phyloP scores from a whole-genome alignment of 805 yeast genomes.

The Cyberlindnera petersonii region DNA sequence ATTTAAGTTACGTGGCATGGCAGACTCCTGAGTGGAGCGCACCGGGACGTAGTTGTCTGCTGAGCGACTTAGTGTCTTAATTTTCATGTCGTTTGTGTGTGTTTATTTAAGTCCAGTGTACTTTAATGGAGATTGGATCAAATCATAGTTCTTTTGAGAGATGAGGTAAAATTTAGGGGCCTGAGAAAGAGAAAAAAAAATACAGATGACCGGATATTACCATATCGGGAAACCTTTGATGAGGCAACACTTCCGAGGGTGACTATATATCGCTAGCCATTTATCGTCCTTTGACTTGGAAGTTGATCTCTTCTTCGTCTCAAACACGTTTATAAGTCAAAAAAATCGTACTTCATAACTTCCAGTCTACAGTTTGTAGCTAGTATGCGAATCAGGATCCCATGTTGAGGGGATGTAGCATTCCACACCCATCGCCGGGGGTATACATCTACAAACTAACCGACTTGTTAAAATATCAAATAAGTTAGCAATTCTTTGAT shows the following conservation, averaged over 20 bases:
- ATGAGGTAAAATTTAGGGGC: too few species aligned
- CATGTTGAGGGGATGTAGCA: too few species aligned
- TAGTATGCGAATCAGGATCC: too few species aligned
- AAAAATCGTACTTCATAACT: too few species aligned
- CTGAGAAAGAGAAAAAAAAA: neutral
- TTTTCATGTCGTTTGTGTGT: conserved; percentile 17
- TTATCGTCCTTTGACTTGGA: too few species aligned
- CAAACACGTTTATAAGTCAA: too few species aligned
- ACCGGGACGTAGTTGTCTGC: conserved; percentile 92
- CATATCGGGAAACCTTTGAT: conserved; percentile 1
- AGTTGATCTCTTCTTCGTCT: too few species aligned
- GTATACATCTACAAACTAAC: too few species aligned
- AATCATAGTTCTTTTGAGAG: neutral
- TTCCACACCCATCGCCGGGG: too few species aligned
- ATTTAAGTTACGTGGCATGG: conserved; percentile 82
- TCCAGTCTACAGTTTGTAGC: too few species aligned
- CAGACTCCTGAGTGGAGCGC: conserved; percentile 80
- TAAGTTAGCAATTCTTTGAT: too few species aligned
- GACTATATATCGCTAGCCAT: neutral
- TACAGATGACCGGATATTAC: neutral
- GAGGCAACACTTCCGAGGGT: conserved; percentile 1
- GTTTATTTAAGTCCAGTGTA: neutral
- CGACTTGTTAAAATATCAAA: too few species aligned
- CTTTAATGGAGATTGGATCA: neutral
- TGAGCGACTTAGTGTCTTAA: conserved; percentile 48